A percentile compares a stretch with the other conserved stretches of the same genome.
Conservation (phyloP, 352 stramenopile species). For the Synura sp. region DNA sequence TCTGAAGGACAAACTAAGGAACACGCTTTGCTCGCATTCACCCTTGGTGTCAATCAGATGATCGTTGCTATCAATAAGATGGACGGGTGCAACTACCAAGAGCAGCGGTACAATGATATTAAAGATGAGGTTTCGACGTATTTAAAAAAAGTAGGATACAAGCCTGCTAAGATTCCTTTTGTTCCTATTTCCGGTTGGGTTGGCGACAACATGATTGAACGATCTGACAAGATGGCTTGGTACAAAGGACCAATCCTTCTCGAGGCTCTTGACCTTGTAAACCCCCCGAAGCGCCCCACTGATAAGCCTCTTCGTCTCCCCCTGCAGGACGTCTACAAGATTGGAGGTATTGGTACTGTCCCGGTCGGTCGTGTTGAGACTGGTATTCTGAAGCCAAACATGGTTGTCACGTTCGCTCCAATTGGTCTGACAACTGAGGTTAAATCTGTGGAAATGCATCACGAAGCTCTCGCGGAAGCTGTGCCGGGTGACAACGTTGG, state of each 20-base stretch:
- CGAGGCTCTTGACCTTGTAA: slow-evolving; percentile 81
- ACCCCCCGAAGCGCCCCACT: slow-evolving; percentile 74
- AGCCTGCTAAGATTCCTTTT: slow-evolving; percentile 86
- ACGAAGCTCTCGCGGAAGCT: slow-evolving; percentile 82
- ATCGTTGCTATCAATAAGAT: slow-evolving; percentile 98
- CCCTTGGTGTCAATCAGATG: slow-evolving; percentile 94
- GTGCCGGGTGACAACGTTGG: slow-evolving; percentile 89
- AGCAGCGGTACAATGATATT: slow-evolving; percentile 89
- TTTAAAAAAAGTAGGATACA: slow-evolving; percentile 94
- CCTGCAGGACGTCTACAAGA: slow-evolving; percentile 96
- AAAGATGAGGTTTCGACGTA: slow-evolving; percentile 80
- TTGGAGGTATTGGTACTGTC: slow-evolving; percentile 92
- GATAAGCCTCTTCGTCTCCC: slow-evolving; percentile 93
- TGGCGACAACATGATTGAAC: slow-evolving; percentile 94
- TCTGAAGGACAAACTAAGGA: slow-evolving; percentile 92
- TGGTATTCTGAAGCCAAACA: slow-evolving; percentile 87
- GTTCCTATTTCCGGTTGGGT: slow-evolving; percentile 93
- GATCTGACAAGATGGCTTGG: slow-evolving; percentile 90
- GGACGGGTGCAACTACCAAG: slow-evolving; percentile 85
- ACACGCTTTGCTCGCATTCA: slow-evolving; percentile 91
- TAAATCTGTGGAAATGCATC: slow-evolving; percentile 94
- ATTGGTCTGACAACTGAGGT: slow-evolving; percentile 80
- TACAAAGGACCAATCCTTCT: slow-evolving; percentile 89
- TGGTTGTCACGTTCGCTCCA: slow-evolving; percentile 81
- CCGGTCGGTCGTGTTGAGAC: slow-evolving; percentile 94